Evolutionary conservation across 2,329 filamentous ascomycete species (phyloP), one percentile per base, ranked within the genome.

Genomic region (Niveomyces coronatus): DNA sequence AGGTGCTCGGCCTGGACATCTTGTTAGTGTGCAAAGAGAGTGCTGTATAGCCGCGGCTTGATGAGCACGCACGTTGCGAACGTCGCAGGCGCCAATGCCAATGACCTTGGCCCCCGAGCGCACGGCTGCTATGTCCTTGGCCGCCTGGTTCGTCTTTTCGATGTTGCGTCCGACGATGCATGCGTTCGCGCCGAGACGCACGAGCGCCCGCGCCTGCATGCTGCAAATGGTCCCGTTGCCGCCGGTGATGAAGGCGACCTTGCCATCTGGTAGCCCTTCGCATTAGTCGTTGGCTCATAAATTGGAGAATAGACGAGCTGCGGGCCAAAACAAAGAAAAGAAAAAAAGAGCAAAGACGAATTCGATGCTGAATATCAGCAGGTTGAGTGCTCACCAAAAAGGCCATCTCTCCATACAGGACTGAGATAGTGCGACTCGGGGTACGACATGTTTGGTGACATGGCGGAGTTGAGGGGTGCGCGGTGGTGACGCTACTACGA

Each of bases 151-250:
- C 0, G 89, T 96, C 69, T 95, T 95, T 49, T 85, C 78, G 31
- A 81, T 74, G 57, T 85, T 94, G 49, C 91, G 82, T 28, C 91
- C 91, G 40, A 96, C 75, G 53, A 98, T 96, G 61, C 85, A 94
- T 35, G 91, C 91, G 51, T 96, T 82, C 31, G 87, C 89, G 37
- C 91, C 91, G 7, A 98, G 77, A 45, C 88, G 75, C 17, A 98
- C 87, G 43, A 98, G 68, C 4, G 91, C 91, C 47, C 87, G 76
- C 22, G 94, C 91, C 65, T 96, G 91, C 39, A 85, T 87, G 51
- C 83, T 91, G 67, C 91, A 95, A 54, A 98, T 96, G 18, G 83
- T 82, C 39, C 91, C 89, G 5, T 87, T 87, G 37, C 91, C 91
- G 42, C 91, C 91, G 4, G 91, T 98, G 53, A 93, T 93, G 62